Conservation (phyloP, 2,329 filamentous ascomycete genomes). For the Teratosphaeria destructans region DNA sequence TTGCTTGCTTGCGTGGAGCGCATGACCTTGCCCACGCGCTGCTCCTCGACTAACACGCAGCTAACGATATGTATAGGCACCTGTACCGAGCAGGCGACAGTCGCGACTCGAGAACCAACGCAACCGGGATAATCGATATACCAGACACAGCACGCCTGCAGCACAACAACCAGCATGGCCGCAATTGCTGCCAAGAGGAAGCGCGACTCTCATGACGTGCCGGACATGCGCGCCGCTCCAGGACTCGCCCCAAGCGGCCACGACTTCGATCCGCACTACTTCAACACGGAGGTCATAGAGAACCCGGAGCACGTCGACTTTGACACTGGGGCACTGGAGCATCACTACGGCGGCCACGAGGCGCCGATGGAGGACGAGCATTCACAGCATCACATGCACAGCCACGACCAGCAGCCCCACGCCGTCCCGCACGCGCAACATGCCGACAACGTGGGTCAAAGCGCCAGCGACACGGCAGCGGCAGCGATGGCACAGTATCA, state of each 20-base stretch:
- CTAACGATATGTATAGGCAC: not conserved
- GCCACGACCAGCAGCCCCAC: slow-evolving; percentile 2
- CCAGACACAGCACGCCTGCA: not conserved
- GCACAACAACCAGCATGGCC: slow-evolving; percentile 9
- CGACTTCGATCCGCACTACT: slow-evolving; percentile 27
- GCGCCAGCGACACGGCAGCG: slow-evolving; percentile 49
- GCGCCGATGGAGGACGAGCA: slow-evolving; percentile 7
- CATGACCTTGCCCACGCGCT: not conserved
- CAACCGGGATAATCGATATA: not conserved
- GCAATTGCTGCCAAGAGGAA: slow-evolving; percentile 33
- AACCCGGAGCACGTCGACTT: slow-evolving; percentile 25
- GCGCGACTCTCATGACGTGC: slow-evolving; percentile 36
- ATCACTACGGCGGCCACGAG: slow-evolving; percentile 2
- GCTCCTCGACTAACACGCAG: not conserved
- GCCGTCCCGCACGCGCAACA: slow-evolving; percentile 1
- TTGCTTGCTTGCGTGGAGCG: not conserved
- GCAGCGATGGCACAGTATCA: slow-evolving; percentile 43
- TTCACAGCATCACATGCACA: slow-evolving; percentile 5
- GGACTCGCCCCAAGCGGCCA: slow-evolving; percentile 10
- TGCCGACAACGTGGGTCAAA: slow-evolving; percentile 31
- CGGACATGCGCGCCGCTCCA: slow-evolving; percentile 26
- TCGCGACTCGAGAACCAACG: not conserved
- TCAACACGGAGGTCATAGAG: slow-evolving; percentile 10
- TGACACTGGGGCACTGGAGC: slow-evolving; percentile 20
- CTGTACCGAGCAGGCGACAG: not conserved